These are phyloP conservation scores for Cardamine chenopodiifolia DNA, from an alignment of 345 rosid genomes.

Conservation along the genomic window DNA sequence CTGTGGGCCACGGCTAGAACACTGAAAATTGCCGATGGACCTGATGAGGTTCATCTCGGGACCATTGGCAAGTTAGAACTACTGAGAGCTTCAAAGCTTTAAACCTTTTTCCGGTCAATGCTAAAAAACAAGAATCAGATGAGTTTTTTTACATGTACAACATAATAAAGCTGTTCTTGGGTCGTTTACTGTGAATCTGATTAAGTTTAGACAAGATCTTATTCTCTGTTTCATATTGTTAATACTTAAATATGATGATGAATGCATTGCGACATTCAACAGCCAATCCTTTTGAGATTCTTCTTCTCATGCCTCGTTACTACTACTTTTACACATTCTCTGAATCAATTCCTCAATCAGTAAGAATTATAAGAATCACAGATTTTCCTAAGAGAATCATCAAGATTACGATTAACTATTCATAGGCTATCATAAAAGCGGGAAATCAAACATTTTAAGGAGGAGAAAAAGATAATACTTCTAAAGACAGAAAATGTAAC, in stretches of 20 bases:
- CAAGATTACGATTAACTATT: slow-evolving; percentile 24
- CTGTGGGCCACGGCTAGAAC: slow-evolving; percentile 92
- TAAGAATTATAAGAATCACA: slow-evolving; percentile 7
- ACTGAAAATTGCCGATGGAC: slow-evolving; percentile 83
- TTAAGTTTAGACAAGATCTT: slow-evolving; percentile 1
- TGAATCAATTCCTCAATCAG: background rate
- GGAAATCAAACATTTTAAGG: slow-evolving; percentile 25
- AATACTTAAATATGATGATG: slow-evolving; percentile 10
- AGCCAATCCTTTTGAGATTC: background rate
- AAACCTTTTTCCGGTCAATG: slow-evolving; percentile 13
- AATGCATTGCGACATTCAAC: slow-evolving; percentile 5
- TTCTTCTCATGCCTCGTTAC: background rate
- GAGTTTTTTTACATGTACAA: background rate
- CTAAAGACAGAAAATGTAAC: slow-evolving; percentile 39
- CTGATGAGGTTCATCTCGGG: slow-evolving; percentile 95
- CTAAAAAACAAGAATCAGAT: background rate
- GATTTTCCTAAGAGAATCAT: background rate
- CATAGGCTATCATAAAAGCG: slow-evolving; percentile 24
- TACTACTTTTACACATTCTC: background rate
- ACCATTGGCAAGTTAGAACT: slow-evolving; percentile 85
- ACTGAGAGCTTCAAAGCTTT: slow-evolving; percentile 72
- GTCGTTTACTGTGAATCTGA: background rate
- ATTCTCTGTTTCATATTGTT: slow-evolving; percentile 10
- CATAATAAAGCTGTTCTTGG: slow-evolving; percentile 13
- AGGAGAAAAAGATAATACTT: background rate